Evolutionary conservation across 2,329 filamentous ascomycete species (phyloP), one percentile per base, ranked within the genome.

Genomic region (Colletotrichum sp.): DNA sequence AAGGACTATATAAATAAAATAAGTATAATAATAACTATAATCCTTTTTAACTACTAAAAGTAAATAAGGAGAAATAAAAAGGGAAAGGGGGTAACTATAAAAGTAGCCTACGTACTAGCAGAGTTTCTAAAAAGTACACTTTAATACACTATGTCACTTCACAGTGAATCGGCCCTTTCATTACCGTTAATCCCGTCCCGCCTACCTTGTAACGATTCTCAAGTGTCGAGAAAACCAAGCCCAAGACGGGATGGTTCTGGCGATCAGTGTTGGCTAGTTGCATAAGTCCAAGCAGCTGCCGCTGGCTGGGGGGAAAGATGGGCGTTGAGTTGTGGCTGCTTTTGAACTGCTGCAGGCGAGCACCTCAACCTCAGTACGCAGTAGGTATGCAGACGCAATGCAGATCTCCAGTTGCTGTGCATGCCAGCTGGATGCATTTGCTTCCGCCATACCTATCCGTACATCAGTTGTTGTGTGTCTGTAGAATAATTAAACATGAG

Each of bases 221-320:
- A 34, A 34, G 8, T 26, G 32, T 66, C 28, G 55, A 32, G 8
- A 32, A 24, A 28, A 57, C 55, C 39, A 63, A 14, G 21, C 39
- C 43, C 61, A 30, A 18, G 14, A 24, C 8, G 26, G n/a, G 43
- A 21, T 26, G 7, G 30, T 12, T 21, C 36, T 18, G 61, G 30
- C 39, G 59, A 74, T 71, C 60, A 34, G 60, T 74, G 61, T 52
- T 61, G 68, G 61, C 52, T 71, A 60, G 52, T 34, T 67, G 55
- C 55, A 68, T 43, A 30, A 48, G 26, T 16, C 57, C 63, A 30
- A 30, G 36, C 9, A 55, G 32, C 69, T 57, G 55, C 26, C 16
- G 24, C 39, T 34, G 24, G 57, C 28, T 18, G 32, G 24, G 28
- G 55, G 69, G 57, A 48, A 68, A 43, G 69, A 63, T 64, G 39